Percentiles rank a stretch among this genome's conserved stretches.
Evolutionary conservation across 2,329 filamentous ascomycete genomes (phyloP).

Genomic region (Colletotrichum sp.): DNA sequence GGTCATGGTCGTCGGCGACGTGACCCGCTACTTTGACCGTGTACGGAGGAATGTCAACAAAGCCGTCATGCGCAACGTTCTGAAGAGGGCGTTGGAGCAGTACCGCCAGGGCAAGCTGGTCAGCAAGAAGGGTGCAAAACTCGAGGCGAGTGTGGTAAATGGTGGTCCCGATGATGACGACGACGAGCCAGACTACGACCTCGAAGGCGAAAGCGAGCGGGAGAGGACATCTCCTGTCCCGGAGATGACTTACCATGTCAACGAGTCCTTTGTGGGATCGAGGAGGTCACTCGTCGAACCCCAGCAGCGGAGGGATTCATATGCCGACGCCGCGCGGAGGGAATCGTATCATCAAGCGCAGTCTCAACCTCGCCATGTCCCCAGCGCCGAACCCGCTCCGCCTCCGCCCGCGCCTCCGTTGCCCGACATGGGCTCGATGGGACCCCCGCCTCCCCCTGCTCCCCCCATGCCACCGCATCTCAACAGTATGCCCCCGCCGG

Average conservation of each 20-base stretch:
- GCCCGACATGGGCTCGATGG: neutral
- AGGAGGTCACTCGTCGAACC: slow-evolving; percentile 1
- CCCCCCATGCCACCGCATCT: neutral
- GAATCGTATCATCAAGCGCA: neutral
- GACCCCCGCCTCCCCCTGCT: neutral
- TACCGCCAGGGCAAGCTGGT: slow-evolving; percentile 17
- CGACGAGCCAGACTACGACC: neutral
- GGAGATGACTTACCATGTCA: neutral
- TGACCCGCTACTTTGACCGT: slow-evolving; percentile 15
- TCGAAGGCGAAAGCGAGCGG: slow-evolving; percentile 11
- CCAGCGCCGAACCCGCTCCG: slow-evolving; percentile 4
- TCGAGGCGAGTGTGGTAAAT: slow-evolving; percentile 13
- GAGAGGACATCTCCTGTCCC: neutral
- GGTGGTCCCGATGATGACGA: slow-evolving; percentile 7
- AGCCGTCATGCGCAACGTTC: slow-evolving; percentile 19
- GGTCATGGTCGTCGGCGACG: slow-evolving; percentile 21
- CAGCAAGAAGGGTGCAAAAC: slow-evolving; percentile 8
- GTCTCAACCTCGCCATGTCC: neutral
- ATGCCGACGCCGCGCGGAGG: neutral
- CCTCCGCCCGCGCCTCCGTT: slow-evolving; percentile 13
- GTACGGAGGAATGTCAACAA: slow-evolving; percentile 19
- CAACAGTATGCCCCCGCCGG: neutral
- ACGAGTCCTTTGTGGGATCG: neutral
- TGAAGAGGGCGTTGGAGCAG: slow-evolving; percentile 18
- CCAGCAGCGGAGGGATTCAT: neutral